A percentile compares a stretch with the other conserved stretches of the same genome.
phyloP scores from a whole-genome alignment of 495 filamentous ascomycete genomes.

The Monascus purpureus region DNA sequence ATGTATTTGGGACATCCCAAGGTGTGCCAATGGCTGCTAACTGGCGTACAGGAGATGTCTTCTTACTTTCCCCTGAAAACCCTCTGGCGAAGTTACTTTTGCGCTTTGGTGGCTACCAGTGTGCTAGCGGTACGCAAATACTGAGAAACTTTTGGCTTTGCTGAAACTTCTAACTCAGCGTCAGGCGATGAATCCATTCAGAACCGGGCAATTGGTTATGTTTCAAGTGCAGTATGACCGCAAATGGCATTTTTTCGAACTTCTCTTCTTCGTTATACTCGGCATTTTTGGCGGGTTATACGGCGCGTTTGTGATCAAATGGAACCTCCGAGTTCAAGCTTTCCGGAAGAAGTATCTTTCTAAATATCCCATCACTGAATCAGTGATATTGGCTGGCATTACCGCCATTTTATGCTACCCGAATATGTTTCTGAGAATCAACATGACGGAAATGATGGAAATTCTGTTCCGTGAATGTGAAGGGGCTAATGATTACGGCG shows the following conservation, averaged over 20 bases:
- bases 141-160: background rate
- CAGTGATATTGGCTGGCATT: slow-evolving; percentile 63
- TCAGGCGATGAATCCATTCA: slow-evolving; percentile 85
- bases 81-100: slow-evolving; percentile 97
- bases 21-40: slow-evolving; percentile 5
- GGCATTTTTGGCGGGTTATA: slow-evolving; percentile 93
- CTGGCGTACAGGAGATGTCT: slow-evolving; percentile 63
- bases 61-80: slow-evolving; percentile 95
- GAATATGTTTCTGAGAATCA: slow-evolving; percentile 89
- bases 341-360: slow-evolving; percentile 91
- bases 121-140: slow-evolving; percentile 54
- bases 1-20: background rate
- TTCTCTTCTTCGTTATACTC: slow-evolving; percentile 81
- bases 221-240: slow-evolving; percentile 96
- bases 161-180: slow-evolving; percentile 4
- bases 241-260: slow-evolving; percentile 94
- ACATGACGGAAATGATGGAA: slow-evolving; percentile 99
- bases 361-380: slow-evolving; percentile 77
- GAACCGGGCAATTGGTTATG: slow-evolving; percentile 98
- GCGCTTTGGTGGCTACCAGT: slow-evolving; percentile 88
- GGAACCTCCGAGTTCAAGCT: slow-evolving; percentile 82
- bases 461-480: slow-evolving; percentile 93
- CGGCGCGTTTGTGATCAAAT: slow-evolving; percentile 95
- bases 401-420: slow-evolving; percentile 92
- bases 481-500: slow-evolving; percentile 80